A percentile compares a stretch with the other conserved stretches of the same genome.
phyloP scores from a whole-genome alignment of 352 stramenopile species.

The Phytopythium montanum region DNA sequence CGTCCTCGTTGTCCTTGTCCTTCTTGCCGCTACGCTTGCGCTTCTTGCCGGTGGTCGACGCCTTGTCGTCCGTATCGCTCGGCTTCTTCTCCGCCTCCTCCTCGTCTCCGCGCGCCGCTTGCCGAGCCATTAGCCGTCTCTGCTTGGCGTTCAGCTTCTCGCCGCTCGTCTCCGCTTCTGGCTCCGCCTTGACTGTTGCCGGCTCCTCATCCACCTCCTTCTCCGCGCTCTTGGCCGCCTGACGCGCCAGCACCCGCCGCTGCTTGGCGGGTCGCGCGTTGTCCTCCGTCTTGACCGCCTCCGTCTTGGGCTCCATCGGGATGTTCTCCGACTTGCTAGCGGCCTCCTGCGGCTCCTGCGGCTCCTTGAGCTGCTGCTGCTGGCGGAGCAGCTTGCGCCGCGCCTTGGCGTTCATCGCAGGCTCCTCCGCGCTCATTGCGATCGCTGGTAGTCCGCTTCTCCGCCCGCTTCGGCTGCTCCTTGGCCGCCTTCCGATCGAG shows the following conservation, averaged over 20 bases:
- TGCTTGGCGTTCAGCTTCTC: conserved; percentile 48
- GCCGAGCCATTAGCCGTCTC: conserved; percentile 47
- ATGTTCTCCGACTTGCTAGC: too few relatives aligned
- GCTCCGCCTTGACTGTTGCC: conserved; percentile 23
- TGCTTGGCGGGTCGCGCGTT: conserved; percentile 37
- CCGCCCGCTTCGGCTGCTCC: too few relatives aligned
- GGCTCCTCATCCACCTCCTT: too few relatives aligned
- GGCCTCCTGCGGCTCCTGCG: conserved; percentile 4
- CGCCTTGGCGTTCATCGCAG: conserved; percentile 73
- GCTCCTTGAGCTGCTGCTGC: conserved; percentile 30
- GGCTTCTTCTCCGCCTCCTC: conserved; percentile 23
- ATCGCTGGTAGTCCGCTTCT: background rate
- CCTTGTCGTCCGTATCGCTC: conserved; percentile 15
- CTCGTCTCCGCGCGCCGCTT: conserved; percentile 27
- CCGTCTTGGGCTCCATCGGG: conserved; percentile 10
- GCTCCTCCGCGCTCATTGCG: conserved; percentile 5
- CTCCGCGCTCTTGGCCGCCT: conserved; percentile 14
- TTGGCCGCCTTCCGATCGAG: too few relatives aligned
- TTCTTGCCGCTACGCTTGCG: conserved; percentile 33
- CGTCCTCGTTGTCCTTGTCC: conserved; percentile 11
- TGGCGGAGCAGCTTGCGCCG: conserved; percentile 64
- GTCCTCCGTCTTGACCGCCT: conserved; percentile 2
- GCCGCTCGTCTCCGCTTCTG: conserved; percentile 3
- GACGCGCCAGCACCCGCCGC: conserved; percentile 34
- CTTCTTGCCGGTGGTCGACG: conserved; percentile 34